Base-by-base conservation (phyloP, 108 stramenopile species). In the Cyclostephanos tholiformis region DNA sequence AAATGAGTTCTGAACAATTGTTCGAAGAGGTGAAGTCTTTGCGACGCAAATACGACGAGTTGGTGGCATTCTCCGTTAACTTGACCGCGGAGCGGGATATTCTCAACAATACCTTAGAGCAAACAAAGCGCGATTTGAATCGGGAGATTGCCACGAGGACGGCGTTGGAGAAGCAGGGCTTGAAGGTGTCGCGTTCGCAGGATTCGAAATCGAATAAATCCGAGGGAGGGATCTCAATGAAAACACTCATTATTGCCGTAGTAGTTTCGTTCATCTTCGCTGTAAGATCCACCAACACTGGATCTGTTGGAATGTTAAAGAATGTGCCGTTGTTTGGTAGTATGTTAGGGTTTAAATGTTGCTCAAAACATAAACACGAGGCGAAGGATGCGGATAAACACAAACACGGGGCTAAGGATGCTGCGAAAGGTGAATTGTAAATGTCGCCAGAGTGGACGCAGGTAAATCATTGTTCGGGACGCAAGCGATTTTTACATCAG, bases 31-130 rank as follows among this genome's bases (percentile, higher is more conserved):
- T 93, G 39, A 58, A 84, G 20, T 82, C 79, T 38, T 76, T 97
- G 60, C 89, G 95, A 29, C 87, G 92, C 55, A 96, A 97, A 76
- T 97, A 97, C 65, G 94, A 97, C 71, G 97, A 97, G 66, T 84
- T 97, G 41, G 94, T 97, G 14, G 77, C 85, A 35, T 97, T 96
- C 75, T 90, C 87, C 43, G 95, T 97, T 26, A 95, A 95, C 55
- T 76, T 97, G 75, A 97, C 97, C 14, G 95, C 95, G 13, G 95
- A 97, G 66, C 84, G 97, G 26, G 97, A 97, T 74, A 90, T 94
- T 81, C 88, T 96, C 72, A 94, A 91, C 80, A 96, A 96, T 62
- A 91, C 92, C 35, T 75, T 96, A 50, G 95, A 96, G 60, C 95
- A 96, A 70, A 92, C 95, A 38, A 93, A 92, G 69, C 80, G 95